phyloP scores from a whole-genome alignment of 1,139 yeast genomes.

The Debaryomyces nepalensis region DNA sequence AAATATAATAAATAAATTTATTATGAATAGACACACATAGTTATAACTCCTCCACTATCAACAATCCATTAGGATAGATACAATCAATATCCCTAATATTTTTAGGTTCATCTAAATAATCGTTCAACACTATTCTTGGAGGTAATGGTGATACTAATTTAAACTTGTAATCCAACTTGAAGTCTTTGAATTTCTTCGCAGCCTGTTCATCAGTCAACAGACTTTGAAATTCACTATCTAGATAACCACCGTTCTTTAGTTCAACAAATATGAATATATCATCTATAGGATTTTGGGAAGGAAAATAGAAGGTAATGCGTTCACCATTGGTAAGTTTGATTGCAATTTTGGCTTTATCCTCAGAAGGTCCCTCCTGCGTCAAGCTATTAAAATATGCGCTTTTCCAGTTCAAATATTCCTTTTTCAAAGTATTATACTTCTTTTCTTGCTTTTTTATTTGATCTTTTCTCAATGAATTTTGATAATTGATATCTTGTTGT shows the following conservation, averaged over 20 bases:
- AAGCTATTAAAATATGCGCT: constrained; percentile 49
- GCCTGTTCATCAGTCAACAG: constrained; percentile 38
- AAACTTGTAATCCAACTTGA: constrained; percentile 36
- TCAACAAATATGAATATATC: constrained; percentile 68
- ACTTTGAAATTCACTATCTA: constrained; percentile 46
- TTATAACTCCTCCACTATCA: constrained; percentile 39
- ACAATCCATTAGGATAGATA: constrained; percentile 49
- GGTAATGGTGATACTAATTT: constrained; percentile 45
- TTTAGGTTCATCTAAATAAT: constrained; percentile 18
- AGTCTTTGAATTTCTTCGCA: constrained; percentile 24
- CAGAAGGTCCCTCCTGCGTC: constrained; percentile 28
- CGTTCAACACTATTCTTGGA: constrained; percentile 39
- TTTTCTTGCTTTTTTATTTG: constrained; percentile 39
- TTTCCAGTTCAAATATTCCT: constrained; percentile 48
- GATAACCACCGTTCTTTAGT: constrained; percentile 33
- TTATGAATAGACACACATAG: background rate
- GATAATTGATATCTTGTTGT: constrained; percentile 81
- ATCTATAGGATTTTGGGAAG: constrained; percentile 48
- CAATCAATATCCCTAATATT: constrained; percentile 35
- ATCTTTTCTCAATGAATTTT: constrained; percentile 67
- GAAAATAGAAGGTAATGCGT: constrained; percentile 53
- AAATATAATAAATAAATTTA: constrained; percentile 2
- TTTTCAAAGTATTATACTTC: constrained; percentile 27
- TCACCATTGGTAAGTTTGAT: constrained; percentile 59
- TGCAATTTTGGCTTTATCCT: constrained; percentile 54